phyloP scores from a whole-genome alignment of 2,329 filamentous ascomycete genomes.

The Byssoonygena ceratinophila region DNA sequence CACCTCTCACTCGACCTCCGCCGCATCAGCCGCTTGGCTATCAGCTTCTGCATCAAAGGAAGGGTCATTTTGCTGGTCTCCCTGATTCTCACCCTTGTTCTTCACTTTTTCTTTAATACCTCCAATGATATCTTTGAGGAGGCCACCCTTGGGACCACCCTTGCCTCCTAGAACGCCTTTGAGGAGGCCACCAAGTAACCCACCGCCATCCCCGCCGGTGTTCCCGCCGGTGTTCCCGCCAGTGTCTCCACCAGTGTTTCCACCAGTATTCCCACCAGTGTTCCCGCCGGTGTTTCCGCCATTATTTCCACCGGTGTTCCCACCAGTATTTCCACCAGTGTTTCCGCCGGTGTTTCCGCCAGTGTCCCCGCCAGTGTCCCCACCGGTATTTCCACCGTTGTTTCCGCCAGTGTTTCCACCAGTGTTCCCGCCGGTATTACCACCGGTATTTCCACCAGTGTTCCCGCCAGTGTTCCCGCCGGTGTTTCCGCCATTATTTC shows the following conservation, averaged over 20 bases:
- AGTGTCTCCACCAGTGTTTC: background rate
- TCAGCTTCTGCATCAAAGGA: background rate
- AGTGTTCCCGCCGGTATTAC: background rate
- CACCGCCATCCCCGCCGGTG: background rate
- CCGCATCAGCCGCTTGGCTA: constrained; percentile 1
- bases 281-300: background rate
- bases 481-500: background rate
- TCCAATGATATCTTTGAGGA: constrained; percentile 1
- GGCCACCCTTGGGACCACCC: background rate
- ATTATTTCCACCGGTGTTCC: background rate
- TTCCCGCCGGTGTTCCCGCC: background rate
- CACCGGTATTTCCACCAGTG: background rate
- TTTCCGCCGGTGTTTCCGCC: background rate
- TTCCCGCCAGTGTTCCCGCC: background rate
- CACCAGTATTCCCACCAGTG: background rate
- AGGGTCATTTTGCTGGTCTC: background rate
- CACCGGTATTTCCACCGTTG: constrained; percentile 2
- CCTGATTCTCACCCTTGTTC: background rate
- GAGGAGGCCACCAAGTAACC: background rate
- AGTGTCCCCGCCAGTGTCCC: background rate
- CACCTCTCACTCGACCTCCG: constrained; percentile 1
- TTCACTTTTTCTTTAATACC: background rate
- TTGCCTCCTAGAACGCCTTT: background rate
- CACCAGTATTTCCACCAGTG: background rate
- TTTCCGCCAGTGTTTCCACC: background rate